A percentile compares a stretch with the other conserved stretches of the same genome.
These are phyloP conservation scores for Wallacemonas rigidus DNA, from an alignment of 208 protist genomes.

Conservation along the genomic window DNA sequence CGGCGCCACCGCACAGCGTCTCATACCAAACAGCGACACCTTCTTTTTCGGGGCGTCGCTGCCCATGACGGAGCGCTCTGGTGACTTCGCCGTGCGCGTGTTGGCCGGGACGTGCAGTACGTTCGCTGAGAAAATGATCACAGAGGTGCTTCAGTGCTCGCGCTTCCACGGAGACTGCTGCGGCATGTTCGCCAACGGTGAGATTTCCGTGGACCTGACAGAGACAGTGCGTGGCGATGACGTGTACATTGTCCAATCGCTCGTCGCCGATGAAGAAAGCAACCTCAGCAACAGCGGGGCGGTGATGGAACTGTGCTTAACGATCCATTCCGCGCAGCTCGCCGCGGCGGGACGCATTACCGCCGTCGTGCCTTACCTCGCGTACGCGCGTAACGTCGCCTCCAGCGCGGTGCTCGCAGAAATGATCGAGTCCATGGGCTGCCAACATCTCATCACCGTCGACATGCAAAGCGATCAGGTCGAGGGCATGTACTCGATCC, in stretches of 20 bases:
- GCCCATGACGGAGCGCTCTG: constrained; percentile 57
- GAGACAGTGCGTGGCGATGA: constrained; percentile 94
- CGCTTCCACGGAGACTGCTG: constrained; percentile 55
- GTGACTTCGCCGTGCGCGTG: constrained; percentile 75
- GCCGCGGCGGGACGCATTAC: constrained; percentile 86
- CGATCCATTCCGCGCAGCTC: constrained; percentile 81
- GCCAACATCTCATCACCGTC: constrained; percentile 91
- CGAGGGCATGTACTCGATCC: constrained; percentile 95
- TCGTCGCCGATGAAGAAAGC: constrained; percentile 70
- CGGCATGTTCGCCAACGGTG: constrained; percentile 78
- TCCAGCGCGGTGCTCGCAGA: constrained; percentile 91
- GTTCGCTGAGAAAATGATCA: constrained; percentile 81
- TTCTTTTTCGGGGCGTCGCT: constrained; percentile 78
- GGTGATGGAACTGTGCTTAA: constrained; percentile 93
- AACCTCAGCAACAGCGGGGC: constrained; percentile 86
- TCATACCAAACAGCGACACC: constrained; percentile 73
- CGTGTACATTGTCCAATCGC: constrained; percentile 95
- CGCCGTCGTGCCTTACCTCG: constrained; percentile 94
- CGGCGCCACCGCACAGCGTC: constrained; percentile 57
- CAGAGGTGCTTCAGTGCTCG: constrained; percentile 69
- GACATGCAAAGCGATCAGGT: constrained; percentile 93
- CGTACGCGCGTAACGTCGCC: constrained; percentile 91
- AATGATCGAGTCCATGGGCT: constrained; percentile 88
- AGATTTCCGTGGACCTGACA: constrained; percentile 80
- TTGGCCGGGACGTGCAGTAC: constrained; percentile 61